These are phyloP conservation scores for Dalbergia oliveri DNA, from an alignment of 306 rosid genomes.

Conservation along the genomic window DNA sequence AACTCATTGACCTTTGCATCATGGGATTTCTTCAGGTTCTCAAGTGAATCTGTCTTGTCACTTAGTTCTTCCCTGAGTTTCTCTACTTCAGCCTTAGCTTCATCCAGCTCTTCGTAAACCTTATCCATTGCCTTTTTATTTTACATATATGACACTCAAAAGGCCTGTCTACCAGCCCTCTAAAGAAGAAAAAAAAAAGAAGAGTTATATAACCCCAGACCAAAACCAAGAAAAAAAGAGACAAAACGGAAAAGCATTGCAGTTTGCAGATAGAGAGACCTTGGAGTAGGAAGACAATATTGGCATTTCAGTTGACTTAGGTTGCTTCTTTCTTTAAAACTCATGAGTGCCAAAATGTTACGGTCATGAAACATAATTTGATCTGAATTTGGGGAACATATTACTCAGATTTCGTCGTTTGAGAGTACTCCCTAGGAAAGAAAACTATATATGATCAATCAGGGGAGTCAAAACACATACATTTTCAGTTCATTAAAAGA, in stretches of 20 bases:
- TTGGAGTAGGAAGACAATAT: constrained; percentile 16
- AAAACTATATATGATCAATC: constrained; percentile 23
- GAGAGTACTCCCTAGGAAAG: constrained; percentile 6
- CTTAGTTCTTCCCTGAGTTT: constrained; percentile 63
- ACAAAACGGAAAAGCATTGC: constrained; percentile 2
- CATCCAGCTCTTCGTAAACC: constrained; percentile 65
- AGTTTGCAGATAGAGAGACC: constrained; percentile 13
- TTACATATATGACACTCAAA: constrained; percentile 31
- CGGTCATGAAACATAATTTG: background rate
- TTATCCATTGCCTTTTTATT: constrained; percentile 57
- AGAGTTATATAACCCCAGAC: background rate
- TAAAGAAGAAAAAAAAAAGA: background rate
- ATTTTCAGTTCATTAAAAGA: constrained; percentile 1
- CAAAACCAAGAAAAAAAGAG: constrained; percentile 3
- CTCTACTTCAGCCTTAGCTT: constrained; percentile 70
- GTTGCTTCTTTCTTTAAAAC: background rate
- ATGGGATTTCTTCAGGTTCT: constrained; percentile 63
- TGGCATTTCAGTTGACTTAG: background rate
- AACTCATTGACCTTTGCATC: constrained; percentile 52
- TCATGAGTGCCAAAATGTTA: background rate
- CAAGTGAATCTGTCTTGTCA: constrained; percentile 58
- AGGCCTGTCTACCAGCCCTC: constrained; percentile 29
- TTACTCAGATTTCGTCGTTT: constrained; percentile 18
- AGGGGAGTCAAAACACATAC: background rate
- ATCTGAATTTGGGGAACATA: background rate